Conservation (phyloP, 2,329 filamentous ascomycete genomes). For the Cordyceps farinosa region DNA sequence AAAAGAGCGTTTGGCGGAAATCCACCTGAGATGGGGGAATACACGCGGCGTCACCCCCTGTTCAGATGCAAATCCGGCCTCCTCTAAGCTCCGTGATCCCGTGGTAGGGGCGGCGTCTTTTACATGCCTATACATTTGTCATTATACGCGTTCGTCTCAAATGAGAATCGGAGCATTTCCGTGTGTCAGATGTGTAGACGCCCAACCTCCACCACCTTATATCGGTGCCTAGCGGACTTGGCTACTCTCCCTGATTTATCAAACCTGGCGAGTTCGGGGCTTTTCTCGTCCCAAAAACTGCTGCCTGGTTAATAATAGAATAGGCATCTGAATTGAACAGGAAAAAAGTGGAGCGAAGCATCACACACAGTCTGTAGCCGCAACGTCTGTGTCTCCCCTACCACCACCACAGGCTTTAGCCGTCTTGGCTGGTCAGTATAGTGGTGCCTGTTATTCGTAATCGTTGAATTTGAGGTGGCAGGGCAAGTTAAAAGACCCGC, state of each 20-base stretch:
- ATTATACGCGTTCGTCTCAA: no score
- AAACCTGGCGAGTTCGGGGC: not conserved
- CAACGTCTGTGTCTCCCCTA: not conserved
- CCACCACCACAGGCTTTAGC: not conserved
- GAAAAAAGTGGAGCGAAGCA: not conserved
- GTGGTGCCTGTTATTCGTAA: slow-evolving; percentile 5
- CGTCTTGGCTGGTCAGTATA: not conserved
- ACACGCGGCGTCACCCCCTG: not conserved
- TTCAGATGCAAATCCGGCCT: not conserved
- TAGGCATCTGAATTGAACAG: not conserved
- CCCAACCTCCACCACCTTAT: not conserved
- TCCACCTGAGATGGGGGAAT: not conserved
- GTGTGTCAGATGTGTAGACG: no score
- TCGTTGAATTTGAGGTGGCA: not conserved
- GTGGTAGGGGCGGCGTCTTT: no score
- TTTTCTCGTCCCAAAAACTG: not conserved
- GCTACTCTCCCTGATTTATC: not conserved
- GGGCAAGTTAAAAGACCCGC: not conserved
- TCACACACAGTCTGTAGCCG: not conserved
- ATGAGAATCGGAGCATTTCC: no score
- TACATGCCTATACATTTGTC: no score
- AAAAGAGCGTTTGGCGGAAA: not conserved
- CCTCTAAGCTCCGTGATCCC: not conserved
- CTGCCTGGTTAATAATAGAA: not conserved
- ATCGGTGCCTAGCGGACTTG: not conserved